A percentile compares a stretch with the other conserved stretches of the same genome.
These are phyloP conservation scores for Sporothrix pallida DNA, from an alignment of 2,329 filamentous ascomycete genomes.

Conservation along the genomic window DNA sequence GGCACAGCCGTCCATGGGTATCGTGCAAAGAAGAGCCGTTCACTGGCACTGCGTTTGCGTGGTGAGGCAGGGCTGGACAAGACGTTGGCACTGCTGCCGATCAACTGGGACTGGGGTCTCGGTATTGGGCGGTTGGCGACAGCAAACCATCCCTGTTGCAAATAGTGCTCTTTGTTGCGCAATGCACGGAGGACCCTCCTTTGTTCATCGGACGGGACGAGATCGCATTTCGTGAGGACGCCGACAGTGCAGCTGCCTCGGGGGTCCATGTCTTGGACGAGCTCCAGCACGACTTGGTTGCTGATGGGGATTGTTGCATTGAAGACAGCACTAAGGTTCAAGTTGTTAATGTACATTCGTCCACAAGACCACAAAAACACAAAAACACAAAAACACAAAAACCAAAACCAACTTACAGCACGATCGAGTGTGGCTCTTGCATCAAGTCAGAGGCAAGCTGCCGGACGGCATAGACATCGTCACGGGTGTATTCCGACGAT, in stretches of 20 bases:
- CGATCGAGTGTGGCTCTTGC: conserved; percentile 3
- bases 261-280: background rate
- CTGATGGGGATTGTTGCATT: background rate
- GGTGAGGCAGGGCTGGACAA: background rate
- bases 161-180: background rate
- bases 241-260: background rate
- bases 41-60: background rate
- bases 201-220: background rate
- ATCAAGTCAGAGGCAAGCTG: background rate
- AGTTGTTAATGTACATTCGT: background rate
- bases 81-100: background rate
- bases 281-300: background rate
- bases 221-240: conserved; percentile 1
- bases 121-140: background rate
- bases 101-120: background rate
- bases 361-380: too few relatives aligned
- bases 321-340: background rate
- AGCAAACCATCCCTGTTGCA: background rate
- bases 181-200: background rate
- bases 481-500: background rate
- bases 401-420: background rate
- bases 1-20: background rate
- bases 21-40: conserved; percentile 9
- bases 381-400: too few relatives aligned
- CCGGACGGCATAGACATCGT: background rate